Base-by-base conservation (phyloP, 257 asterid species). In the Solanum lignicaule region DNA sequence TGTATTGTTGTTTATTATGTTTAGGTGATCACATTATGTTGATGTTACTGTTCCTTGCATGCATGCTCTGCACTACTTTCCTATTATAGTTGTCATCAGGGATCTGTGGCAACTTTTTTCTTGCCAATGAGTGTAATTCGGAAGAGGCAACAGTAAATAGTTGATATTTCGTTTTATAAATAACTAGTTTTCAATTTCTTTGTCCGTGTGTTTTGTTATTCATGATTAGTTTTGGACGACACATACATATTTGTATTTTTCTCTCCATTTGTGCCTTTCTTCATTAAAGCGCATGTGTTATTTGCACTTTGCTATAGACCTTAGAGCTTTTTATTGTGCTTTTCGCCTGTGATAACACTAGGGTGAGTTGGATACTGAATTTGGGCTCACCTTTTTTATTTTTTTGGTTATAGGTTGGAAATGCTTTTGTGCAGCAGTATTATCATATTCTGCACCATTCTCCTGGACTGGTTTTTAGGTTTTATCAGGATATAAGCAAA, bases 391-490 rank as follows among this genome's bases (percentile, higher is more conserved):
- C 31, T 29, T 76, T 81, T 16, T 15, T 20, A n/a, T 71, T 23
- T 21, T 20, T 82, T 43, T 72, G 33, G 33, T 62, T 82, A 31
- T 87, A 97, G 99, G 98, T 97, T 46, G 99, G 98, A 33, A 93
- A 95, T 73, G 99, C 98, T 3, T 97, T 97, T 72, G 99, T 92
- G 87, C 94, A 94, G 90, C 98, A 97, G 93, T 97, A 97, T 87
- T 97, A 95, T 89, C 95, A 93, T 73, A 92, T 95, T 88, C 95
- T 95, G 92, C 96, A 92, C 88, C 94, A 92, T 83, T 95, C 98
- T 5, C 99, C 99, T 1, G 96, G 85, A 84, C 95, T 92, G 0
- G 99, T 93, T 83, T 87, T 90, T 88, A 91, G 94, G 87, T 97
- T 97, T 90, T 97, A 95, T 88, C 96, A 95, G 92, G 99, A 97